These are phyloP conservation scores for Amaranthus cruentus DNA, from an alignment of 148 eudicot species.

Conservation along the genomic window DNA sequence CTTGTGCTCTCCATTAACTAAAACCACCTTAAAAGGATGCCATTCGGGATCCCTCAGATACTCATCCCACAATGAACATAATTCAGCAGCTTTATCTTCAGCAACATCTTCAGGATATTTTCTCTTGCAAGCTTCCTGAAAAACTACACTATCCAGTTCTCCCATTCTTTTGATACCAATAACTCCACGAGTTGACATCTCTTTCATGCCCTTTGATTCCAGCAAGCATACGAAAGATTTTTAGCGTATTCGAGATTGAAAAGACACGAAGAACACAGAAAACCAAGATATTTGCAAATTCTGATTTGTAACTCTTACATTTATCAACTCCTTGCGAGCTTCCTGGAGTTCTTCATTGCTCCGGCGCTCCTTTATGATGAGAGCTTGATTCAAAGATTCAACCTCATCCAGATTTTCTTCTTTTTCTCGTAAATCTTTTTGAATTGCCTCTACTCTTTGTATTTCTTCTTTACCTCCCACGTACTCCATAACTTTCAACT, in stretches of 20 bases:
- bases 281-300: neutral
- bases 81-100: slow-evolving; percentile 75
- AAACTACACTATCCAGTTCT: slow-evolving; percentile 70
- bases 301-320: slow-evolving; percentile 28
- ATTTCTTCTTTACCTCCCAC: slow-evolving; percentile 73
- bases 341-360: slow-evolving; percentile 88
- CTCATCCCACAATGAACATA: slow-evolving; percentile 89
- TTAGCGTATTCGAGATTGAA: slow-evolving; percentile 10
- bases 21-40: slow-evolving; percentile 76
- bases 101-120: slow-evolving; percentile 58
- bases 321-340: slow-evolving; percentile 86
- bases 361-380: slow-evolving; percentile 74
- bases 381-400: slow-evolving; percentile 70
- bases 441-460: slow-evolving; percentile 54
- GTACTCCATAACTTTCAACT: slow-evolving; percentile 69
- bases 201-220: slow-evolving; percentile 62
- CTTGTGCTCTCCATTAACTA: slow-evolving; percentile 35
- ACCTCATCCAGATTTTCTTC: slow-evolving; percentile 63
- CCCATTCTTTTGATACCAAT: slow-evolving; percentile 92
- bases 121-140: slow-evolving; percentile 61
- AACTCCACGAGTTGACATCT: slow-evolving; percentile 38
- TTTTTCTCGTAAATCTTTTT: slow-evolving; percentile 60
- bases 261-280: slow-evolving; percentile 3
- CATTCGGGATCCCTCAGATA: slow-evolving; percentile 87
- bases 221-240: slow-evolving; percentile 10